Base-by-base conservation (phyloP, 805 yeast species). In the Kluyveromyces lactis region DNA sequence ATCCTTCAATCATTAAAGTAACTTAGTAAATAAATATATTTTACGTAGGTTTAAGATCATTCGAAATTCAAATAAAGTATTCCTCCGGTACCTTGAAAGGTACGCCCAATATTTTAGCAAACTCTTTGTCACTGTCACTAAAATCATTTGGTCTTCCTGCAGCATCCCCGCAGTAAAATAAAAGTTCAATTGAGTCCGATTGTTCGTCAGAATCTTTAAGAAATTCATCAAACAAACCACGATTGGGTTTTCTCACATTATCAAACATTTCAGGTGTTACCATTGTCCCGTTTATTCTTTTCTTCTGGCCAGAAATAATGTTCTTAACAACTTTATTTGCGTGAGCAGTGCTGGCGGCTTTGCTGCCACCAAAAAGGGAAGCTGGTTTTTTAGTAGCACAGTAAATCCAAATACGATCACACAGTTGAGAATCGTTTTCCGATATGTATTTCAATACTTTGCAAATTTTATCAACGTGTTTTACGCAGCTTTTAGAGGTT, bases 141-240 rank as follows among this genome's bases (percentile, higher is more conserved):
- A 81, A 83, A 58, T 90, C 97, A 0, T 53, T 58, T 2, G 55
- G 52, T 39, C 97, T 67, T 1, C 97, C 98, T 5, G 96, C 97
- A 0, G 97, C 97, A 64, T 90, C 98, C 4, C 98, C 98, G n/a
- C 87, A 89, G 57, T 63, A 92, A 34, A 52, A 58, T 15, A 26
- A 34, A 49, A 50, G 46, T 18, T 44, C 43, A 16, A 46, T 16
- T 12, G 29, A 11, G 18, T 36, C 50, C 0, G 36, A 35, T 4
- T 31, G 26, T 11, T 23, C 38, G 19, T 50, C 42, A 11, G 75
- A 43, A 48, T 73, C 79, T 12, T 56, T 49, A 5, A 50, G 43
- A 26, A 83, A 64, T 36, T 68, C 71, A 1, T 68, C 58, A 79
- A 84, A 83, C 95, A 89, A 83, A 0, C 95, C 97, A 1, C 51